These are phyloP conservation scores for apple (Malus domestica) DNA, from an alignment of 306 rosid genomes.

Conservation along the genomic window ASM211411v1 NC_041797.1:5571001-5571500, in stretches of 20 bases:
- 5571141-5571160: slow-evolving; percentile 21
- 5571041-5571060: slow-evolving; percentile 23
- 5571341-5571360: slow-evolving; percentile 9
- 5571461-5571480: slow-evolving; percentile 4
- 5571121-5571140: slow-evolving; percentile 23
- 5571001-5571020: not conserved
- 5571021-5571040: not conserved
- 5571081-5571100: slow-evolving; percentile 9
- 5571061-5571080: slow-evolving; percentile 16
- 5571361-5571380: slow-evolving; percentile 20
- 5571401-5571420: slow-evolving; percentile 5
- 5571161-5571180: slow-evolving; percentile 17
- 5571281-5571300: slow-evolving; percentile 23
- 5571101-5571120: slow-evolving; percentile 25
- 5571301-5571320: slow-evolving; percentile 11
- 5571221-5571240: slow-evolving; percentile 8
- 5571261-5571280: slow-evolving; percentile 13
- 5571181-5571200: slow-evolving; percentile 1
- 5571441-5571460: slow-evolving; percentile 20
- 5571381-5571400: not conserved
- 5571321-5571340: slow-evolving; percentile 16
- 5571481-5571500: slow-evolving; percentile 2
- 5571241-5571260: slow-evolving; percentile 9
- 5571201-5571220: slow-evolving; percentile 16
- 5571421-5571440: slow-evolving; percentile 7